These are phyloP conservation scores for Candida tropicalis DNA, from an alignment of 1,139 yeast species.

Conservation along the genomic window DNA sequence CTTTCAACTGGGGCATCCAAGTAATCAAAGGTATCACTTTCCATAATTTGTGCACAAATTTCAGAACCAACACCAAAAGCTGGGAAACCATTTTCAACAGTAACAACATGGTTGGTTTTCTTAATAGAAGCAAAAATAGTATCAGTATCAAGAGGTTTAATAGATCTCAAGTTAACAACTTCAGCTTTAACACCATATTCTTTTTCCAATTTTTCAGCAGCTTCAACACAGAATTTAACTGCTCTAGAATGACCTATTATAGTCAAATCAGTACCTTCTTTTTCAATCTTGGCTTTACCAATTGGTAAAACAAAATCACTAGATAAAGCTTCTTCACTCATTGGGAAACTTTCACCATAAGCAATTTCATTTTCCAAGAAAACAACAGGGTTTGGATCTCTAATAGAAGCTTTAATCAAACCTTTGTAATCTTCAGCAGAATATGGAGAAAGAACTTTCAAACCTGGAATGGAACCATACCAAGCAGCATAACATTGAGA, in stretches of 20 bases:
- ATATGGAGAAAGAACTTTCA: constrained; percentile 94
- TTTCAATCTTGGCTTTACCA: constrained; percentile 94
- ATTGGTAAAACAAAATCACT: constrained; percentile 91
- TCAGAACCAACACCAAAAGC: constrained; percentile 98
- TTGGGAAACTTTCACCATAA: constrained; percentile 89
- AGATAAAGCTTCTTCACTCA: constrained; percentile 85
- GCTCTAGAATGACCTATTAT: constrained; percentile 91
- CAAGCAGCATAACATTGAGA: constrained; percentile 97
- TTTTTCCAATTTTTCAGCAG: constrained; percentile 84
- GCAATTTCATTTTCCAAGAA: constrained; percentile 94
- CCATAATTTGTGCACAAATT: constrained; percentile 97
- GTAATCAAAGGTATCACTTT: constrained; percentile 96
- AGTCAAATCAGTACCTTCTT: constrained; percentile 88
- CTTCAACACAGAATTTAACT: constrained; percentile 81
- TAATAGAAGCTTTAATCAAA: constrained; percentile 89
- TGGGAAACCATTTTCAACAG: constrained; percentile 98
- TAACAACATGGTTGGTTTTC: constrained; percentile 95
- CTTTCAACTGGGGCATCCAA: constrained; percentile 98
- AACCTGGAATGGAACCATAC: constrained; percentile 98
- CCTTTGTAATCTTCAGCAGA: constrained; percentile 97
- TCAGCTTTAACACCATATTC: constrained; percentile 89
- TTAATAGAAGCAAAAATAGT: constrained; percentile 85
- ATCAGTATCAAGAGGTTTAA: constrained; percentile 93
- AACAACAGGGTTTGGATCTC: constrained; percentile 98
- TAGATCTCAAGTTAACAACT: constrained; percentile 93